These are phyloP conservation scores for Monosporascus sp. DNA, from an alignment of 2,329 filamentous ascomycete species.

Conservation along the genomic window DNA sequence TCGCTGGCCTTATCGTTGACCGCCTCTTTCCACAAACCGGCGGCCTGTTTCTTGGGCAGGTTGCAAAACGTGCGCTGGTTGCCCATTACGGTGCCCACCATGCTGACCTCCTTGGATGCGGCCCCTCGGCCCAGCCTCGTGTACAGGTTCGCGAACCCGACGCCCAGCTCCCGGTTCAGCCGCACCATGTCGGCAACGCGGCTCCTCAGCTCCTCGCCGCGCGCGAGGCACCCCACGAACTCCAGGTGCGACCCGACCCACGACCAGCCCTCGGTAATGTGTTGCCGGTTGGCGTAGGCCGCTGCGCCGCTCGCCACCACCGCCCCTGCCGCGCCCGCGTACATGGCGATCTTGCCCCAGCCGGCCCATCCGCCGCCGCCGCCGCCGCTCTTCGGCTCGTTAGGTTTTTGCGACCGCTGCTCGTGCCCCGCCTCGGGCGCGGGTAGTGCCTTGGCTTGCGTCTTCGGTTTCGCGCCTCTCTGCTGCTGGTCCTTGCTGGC, in stretches of 20 bases:
- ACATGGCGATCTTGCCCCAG: constrained; percentile 83
- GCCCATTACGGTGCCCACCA: constrained; percentile 57
- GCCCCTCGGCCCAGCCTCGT: constrained; percentile 73
- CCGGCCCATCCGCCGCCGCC: constrained; percentile 56
- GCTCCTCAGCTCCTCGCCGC: constrained; percentile 74
- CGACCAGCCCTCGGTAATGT: constrained; percentile 66
- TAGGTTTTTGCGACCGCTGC: constrained; percentile 33
- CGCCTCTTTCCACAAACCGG: constrained; percentile 60
- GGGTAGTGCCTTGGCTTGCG: constrained; percentile 32
- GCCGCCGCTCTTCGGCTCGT: constrained; percentile 3
- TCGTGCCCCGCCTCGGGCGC: constrained; percentile 31
- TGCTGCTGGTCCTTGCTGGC: constrained; percentile 10
- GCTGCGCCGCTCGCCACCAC: constrained; percentile 78
- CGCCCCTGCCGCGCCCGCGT: constrained; percentile 77
- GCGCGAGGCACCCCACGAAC: constrained; percentile 84
- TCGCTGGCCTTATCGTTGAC: constrained; percentile 76
- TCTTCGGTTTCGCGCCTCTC: constrained; percentile 20
- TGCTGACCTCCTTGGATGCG: constrained; percentile 42
- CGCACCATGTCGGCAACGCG: constrained; percentile 65
- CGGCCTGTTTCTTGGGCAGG: constrained; percentile 53
- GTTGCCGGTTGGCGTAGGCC: constrained; percentile 79
- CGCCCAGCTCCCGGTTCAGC: constrained; percentile 56
- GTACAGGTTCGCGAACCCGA: constrained; percentile 84
- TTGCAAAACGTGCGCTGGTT: constrained; percentile 85
- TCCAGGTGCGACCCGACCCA: constrained; percentile 91